Conservation (phyloP, 768 basidiomycete species). For the Boletus tomentosulus region DNA sequence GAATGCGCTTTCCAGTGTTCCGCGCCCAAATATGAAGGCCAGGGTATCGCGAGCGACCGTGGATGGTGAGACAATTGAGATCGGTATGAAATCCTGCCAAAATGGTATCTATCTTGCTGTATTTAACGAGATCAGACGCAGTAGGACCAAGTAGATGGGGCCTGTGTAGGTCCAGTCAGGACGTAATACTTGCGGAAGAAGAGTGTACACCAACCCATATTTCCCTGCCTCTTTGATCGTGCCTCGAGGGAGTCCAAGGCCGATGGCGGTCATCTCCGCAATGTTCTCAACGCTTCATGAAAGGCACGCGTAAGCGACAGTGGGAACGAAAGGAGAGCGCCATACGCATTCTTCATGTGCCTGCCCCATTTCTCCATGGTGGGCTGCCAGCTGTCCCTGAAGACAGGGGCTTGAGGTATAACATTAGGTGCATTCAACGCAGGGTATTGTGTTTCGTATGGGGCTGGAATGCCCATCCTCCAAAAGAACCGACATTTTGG, state of each 20-base stretch:
- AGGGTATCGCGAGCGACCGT: conserved; percentile 81
- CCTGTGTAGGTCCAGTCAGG: conserved; percentile 31
- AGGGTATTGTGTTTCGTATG: conserved; percentile 77
- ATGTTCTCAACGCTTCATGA: conserved; percentile 69
- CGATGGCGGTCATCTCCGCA: conserved; percentile 85
- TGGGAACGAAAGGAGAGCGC: conserved; percentile 7
- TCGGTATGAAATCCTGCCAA: conserved; percentile 94
- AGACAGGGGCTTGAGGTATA: conserved; percentile 55
- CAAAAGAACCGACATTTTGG: conserved; percentile 96
- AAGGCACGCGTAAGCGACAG: neutral
- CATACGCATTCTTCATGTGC: conserved; percentile 85
- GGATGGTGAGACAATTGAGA: conserved; percentile 90
- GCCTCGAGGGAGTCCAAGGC: conserved; percentile 68
- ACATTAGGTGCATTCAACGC: conserved; percentile 79
- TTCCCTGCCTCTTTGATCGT: conserved; percentile 73
- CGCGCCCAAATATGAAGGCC: conserved; percentile 94
- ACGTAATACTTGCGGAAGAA: neutral
- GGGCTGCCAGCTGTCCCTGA: conserved; percentile 62
- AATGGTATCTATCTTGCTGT: conserved; percentile 74
- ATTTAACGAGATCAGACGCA: conserved; percentile 83
- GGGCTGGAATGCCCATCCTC: conserved; percentile 72
- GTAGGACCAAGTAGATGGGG: conserved; percentile 92
- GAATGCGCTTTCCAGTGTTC: conserved; percentile 86
- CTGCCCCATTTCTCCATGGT: conserved; percentile 84
- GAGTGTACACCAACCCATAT: conserved; percentile 61